Evolutionary conservation across 345 rosid species (phyloP), one percentile per base, ranked within the genome.

Genomic region (Jatropha curcas): DNA sequence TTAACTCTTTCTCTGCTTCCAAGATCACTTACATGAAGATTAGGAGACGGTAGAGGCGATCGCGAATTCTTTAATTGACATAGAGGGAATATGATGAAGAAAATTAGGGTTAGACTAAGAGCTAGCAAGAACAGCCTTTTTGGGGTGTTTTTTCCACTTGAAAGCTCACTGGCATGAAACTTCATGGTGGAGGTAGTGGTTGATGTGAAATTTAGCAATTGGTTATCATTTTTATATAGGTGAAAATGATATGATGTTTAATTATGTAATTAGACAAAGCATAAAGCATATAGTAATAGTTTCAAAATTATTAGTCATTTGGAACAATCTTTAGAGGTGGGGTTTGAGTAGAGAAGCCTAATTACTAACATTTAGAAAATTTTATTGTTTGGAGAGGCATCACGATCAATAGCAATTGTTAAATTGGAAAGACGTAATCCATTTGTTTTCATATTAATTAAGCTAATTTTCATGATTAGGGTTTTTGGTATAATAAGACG

Each of bases 41-140:
- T 33, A 13, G 63, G 61, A 22, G 77, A 67, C 14, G 72, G 58
- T 27, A 30, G 31, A 55, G 66, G 76, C 2, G 65, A 39, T 6
- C 5, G 60, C 48, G 77, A 76, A 57, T 43, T 68, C 48, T 72
- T 67, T 17, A 71, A 14, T 2, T 67, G 56, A 58, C 27, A 58
- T 1, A 79, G 67, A 75, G 79, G 76, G 73, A 67, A 20, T 34
- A 55, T 16, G 25, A 66, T 48, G 53, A 79, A 27, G 65, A 71
- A 55, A 66, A 71, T 27, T 25, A 71, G 17, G 16, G 52, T 41
- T 39, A 61, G 43, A 39, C 43, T 2, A 39, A 39, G 22, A 62
- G 31, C 17, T 48, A 66, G 43, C 25, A 71, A 71, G 28, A 71
- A 39, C 20, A 65, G 71, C 59, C 28, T 71, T 27, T 24, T 71